Evolutionary conservation across 208 protist genomes (phyloP).

Genomic region (Trichomonas vaginalis): DNA sequence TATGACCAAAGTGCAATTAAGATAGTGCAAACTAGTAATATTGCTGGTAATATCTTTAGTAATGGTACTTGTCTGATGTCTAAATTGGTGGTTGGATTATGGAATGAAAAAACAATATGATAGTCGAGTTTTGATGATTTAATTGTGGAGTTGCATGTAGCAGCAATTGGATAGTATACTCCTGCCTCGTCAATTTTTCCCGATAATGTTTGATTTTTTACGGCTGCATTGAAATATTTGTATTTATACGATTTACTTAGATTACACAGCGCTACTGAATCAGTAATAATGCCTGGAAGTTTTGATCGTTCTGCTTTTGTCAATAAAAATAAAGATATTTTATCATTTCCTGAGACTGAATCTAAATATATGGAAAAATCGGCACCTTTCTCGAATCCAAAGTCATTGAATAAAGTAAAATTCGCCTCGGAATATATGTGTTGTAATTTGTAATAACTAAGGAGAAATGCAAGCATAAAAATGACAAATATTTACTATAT

Average conservation of each 20-base stretch:
- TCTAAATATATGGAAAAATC: background rate
- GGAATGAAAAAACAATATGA: background rate
- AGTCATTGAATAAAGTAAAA: background rate
- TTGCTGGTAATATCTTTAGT: background rate
- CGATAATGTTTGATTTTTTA: background rate
- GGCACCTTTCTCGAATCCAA: background rate
- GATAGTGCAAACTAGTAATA: background rate
- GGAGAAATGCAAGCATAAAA: background rate
- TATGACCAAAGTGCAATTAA: background rate
- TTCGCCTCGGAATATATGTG: background rate
- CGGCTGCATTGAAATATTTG: background rate
- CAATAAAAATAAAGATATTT: background rate
- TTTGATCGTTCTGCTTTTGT: background rate
- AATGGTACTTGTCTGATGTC: background rate
- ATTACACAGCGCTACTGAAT: background rate
- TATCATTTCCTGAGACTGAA: too few relatives aligned
- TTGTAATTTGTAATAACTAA: background rate
- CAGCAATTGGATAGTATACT: background rate
- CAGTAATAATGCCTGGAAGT: background rate
- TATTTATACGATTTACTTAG: background rate
- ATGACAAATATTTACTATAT: too few relatives aligned
- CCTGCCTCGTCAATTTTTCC: background rate
- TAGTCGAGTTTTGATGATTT: background rate
- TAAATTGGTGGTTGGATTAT: background rate
- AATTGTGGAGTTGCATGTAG: background rate